Evolutionary conservation across 306 rosid species (phyloP), one percentile per base, ranked within the genome.

Genomic region (Potentilla sterilis): DNA sequence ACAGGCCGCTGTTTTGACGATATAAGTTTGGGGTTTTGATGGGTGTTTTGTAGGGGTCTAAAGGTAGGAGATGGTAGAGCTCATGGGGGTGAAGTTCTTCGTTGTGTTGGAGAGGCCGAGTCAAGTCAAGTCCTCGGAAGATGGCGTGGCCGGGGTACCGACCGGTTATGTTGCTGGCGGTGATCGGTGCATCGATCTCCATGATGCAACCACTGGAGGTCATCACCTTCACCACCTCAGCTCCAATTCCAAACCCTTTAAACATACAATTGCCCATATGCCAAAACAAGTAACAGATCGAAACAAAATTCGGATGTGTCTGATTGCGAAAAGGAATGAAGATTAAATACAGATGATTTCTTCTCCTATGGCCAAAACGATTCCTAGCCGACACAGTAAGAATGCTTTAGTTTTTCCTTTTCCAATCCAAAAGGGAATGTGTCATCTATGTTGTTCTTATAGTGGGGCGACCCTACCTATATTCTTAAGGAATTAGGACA

Each of bases 181-280:
- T 83, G 66, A 90, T 81, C 13, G 97, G 96, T 3, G 90, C 41
- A 34, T 62, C 77, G 12, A 92, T 84, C 79, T 88, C 93, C 93
- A 92, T 92, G 80, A 90, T 84, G 55, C 93, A 96, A 0, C 96
- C 97, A 21, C 75, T 85, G 32, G 87, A 80, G 47, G 92, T 90
- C 44, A 90, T 80, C 4, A 92, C 92, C 72, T 79, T 92, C 12
- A 92, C 93, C 78, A 70, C 66, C 24, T 87, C 83, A 2, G 3
- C 67, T 22, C 57, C 81, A 7, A 78, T 62, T 22, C 57, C 81
- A 7, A 78, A 79, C 62, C 88, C 88, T 77, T 88, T 92, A 73
- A 88, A 83, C 66, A 87, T 73, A 32, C 97, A 92, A 67, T 92
- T 92, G 4, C 97, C 97, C 97, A 91, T 91, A 35, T 63, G 43